These are phyloP conservation scores for Apiospora koreana DNA, from an alignment of 2,329 filamentous ascomycete species.

Conservation along the genomic window DNA sequence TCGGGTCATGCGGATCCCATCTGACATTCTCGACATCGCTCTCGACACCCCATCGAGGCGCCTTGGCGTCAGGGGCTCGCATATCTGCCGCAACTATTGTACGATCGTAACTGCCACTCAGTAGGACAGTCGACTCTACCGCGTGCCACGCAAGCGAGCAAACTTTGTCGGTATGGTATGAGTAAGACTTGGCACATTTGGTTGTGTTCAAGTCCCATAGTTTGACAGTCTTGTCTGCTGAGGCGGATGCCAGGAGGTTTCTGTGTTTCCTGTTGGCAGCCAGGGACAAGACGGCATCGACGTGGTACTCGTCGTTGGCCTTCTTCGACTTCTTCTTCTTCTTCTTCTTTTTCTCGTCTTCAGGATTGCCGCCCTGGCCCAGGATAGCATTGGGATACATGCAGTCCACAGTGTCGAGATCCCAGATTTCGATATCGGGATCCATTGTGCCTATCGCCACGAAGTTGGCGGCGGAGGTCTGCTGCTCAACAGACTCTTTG, in stretches of 20 bases:
- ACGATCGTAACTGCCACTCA: constrained; percentile 93
- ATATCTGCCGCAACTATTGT: constrained; percentile 95
- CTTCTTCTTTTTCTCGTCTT: constrained; percentile 68
- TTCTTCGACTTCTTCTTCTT: constrained; percentile 91
- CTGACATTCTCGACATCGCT: constrained; percentile 90
- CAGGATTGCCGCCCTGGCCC: constrained; percentile 65
- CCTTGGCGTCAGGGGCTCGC: constrained; percentile 83
- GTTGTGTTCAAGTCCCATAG: constrained; percentile 94
- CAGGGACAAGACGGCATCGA: constrained; percentile 88
- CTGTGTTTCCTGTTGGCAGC: constrained; percentile 91
- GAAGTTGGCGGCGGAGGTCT: constrained; percentile 75
- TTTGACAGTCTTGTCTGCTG: constrained; percentile 96
- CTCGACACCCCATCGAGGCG: constrained; percentile 88
- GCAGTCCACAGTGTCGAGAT: constrained; percentile 91
- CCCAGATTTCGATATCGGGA: constrained; percentile 98
- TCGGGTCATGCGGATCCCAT: constrained; percentile 91
- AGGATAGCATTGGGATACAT: constrained; percentile 98
- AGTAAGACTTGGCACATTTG: constrained; percentile 93
- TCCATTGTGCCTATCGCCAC: constrained; percentile 97
- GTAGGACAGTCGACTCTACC: constrained; percentile 79
- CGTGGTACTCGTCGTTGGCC: constrained; percentile 88
- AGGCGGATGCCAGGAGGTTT: constrained; percentile 91
- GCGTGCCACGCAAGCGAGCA: constrained; percentile 95
- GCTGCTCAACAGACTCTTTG: constrained; percentile 61
- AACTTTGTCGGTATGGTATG: constrained; percentile 95